Conservation (phyloP, 2,329 filamentous ascomycete species). For the Aspergillus alliaceus region DNA sequence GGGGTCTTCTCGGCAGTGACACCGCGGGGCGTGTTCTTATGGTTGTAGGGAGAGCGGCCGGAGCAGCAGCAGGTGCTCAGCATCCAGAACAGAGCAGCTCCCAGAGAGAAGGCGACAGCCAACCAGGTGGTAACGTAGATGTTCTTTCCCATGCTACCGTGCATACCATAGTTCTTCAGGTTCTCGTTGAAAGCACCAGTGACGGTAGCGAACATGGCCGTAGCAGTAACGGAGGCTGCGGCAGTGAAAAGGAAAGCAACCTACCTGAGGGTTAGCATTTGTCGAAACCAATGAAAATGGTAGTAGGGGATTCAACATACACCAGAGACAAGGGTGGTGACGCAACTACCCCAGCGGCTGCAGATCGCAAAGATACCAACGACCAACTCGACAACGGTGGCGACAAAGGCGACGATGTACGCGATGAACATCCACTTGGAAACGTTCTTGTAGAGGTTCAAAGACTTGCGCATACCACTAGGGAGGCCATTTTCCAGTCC, state of each 20-base stretch:
- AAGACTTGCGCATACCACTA: slow-evolving; percentile 61
- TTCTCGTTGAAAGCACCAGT: slow-evolving; percentile 66
- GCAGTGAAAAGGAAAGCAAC: slow-evolving; percentile 58
- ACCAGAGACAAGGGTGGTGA: slow-evolving; percentile 74
- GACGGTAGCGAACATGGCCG: slow-evolving; percentile 70
- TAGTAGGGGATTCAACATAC: slow-evolving; percentile 50
- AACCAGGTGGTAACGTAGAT: slow-evolving; percentile 79
- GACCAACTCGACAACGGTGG: slow-evolving; percentile 70
- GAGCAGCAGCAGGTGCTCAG: slow-evolving; percentile 90
- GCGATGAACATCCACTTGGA: slow-evolving; percentile 80
- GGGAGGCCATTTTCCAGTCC: slow-evolving; percentile 65
- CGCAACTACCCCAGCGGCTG: slow-evolving; percentile 76
- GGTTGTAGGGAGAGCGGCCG: slow-evolving; percentile 57
- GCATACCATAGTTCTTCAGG: slow-evolving; percentile 70
- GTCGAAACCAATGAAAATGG: slow-evolving; percentile 35
- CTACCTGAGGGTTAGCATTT: slow-evolving; percentile 28
- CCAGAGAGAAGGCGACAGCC: slow-evolving; percentile 73
- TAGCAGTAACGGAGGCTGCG: slow-evolving; percentile 70
- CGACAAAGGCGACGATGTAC: slow-evolving; percentile 71
- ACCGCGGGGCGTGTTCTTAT: slow-evolving; percentile 41
- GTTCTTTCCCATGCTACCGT: slow-evolving; percentile 63
- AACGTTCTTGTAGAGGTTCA: slow-evolving; percentile 72
- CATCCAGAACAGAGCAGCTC: slow-evolving; percentile 82
- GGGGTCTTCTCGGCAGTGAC: slow-evolving; percentile 60
- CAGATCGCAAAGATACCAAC: slow-evolving; percentile 81